phyloP scores from a whole-genome alignment of 495 filamentous ascomycete genomes.

The Durotheca rogersii region DNA sequence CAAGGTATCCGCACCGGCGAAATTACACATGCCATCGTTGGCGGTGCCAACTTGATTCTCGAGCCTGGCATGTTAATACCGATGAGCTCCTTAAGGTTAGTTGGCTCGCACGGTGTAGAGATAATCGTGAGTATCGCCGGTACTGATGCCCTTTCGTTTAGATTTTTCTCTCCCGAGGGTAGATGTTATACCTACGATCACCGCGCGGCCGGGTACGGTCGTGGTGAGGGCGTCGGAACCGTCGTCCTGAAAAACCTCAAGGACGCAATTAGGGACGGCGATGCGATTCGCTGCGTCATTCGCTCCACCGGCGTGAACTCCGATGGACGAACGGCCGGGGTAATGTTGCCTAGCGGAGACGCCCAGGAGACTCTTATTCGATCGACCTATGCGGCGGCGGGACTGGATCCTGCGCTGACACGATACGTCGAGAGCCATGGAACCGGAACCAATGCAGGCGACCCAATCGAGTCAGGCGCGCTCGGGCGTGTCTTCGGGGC shows the following conservation, averaged over 20 bases:
- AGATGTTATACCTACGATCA: conserved; percentile 56
- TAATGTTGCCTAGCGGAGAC: conserved; percentile 49
- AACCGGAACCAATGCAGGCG: conserved; percentile 53
- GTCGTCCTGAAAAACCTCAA: conserved; percentile 54
- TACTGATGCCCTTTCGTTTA: conserved; percentile 10
- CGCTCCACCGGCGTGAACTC: conserved; percentile 51
- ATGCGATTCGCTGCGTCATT: conserved; percentile 59
- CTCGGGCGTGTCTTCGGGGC: not conserved
- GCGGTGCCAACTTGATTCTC: conserved; percentile 48
- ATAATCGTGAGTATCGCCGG: conserved; percentile 40
- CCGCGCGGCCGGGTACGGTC: conserved; percentile 56
- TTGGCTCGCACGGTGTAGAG: no score
- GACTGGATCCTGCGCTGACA: conserved; percentile 43
- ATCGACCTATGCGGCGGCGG: conserved; percentile 43
- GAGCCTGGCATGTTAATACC: conserved; percentile 40
- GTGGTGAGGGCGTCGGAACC: conserved; percentile 57
- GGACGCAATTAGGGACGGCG: conserved; percentile 46
- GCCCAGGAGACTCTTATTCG: conserved; percentile 52
- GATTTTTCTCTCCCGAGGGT: conserved; percentile 36
- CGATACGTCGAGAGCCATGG: conserved; percentile 46
- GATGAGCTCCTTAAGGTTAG: conserved; percentile 32
- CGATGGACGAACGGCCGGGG: conserved; percentile 49
- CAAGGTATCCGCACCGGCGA: conserved; percentile 59
- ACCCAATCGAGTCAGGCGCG: conserved; percentile 53
- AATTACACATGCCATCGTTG: conserved; percentile 42